phyloP scores from a whole-genome alignment of 2,329 filamentous ascomycete genomes.

The Cordyceps cateniannulata region DNA sequence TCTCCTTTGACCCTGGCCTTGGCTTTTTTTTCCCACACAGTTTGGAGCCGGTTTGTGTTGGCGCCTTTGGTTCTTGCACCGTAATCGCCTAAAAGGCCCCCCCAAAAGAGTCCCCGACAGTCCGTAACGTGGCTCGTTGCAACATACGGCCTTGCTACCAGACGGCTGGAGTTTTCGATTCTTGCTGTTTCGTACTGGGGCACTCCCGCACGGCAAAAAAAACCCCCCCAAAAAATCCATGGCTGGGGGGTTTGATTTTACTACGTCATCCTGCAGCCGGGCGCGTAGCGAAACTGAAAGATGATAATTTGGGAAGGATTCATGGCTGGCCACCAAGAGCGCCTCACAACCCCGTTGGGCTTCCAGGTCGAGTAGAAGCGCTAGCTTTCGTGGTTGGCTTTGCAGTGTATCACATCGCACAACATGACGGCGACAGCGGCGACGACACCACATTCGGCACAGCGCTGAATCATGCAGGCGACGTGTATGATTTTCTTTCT shows the following conservation, averaged over 20 bases:
- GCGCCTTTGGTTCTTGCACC: not conserved
- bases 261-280: conserved; percentile 1
- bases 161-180: not conserved
- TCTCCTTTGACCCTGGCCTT: not conserved
- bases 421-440: not conserved
- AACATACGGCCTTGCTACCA: not conserved
- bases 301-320: not conserved
- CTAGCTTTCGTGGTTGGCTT: not conserved
- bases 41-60: not conserved
- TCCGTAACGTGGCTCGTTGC: not conserved
- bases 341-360: not conserved
- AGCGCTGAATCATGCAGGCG: conserved; percentile 5
- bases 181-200: not conserved
- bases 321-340: not conserved
- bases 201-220: not conserved
- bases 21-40: no score
- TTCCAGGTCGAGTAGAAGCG: not conserved
- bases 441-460: not conserved
- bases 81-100: not conserved
- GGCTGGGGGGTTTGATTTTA: not conserved
- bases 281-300: not conserved
- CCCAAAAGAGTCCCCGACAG: not conserved
- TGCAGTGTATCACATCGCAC: not conserved
- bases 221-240: not conserved
- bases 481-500: conserved; percentile 6